phyloP scores from a whole-genome alignment of 2,329 filamentous ascomycete species.

The Trichophyton rubrum region DNA sequence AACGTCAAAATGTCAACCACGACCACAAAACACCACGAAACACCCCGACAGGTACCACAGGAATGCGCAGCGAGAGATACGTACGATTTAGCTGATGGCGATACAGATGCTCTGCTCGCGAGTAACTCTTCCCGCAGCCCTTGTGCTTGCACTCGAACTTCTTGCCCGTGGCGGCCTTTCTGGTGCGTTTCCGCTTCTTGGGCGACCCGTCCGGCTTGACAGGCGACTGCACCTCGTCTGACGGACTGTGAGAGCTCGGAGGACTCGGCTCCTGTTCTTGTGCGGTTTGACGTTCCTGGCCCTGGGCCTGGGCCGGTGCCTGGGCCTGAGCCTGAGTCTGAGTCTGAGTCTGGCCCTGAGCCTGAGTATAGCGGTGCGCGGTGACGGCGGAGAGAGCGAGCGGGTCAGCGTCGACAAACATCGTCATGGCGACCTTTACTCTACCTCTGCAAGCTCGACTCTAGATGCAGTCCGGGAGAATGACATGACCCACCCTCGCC shows the following conservation, averaged over 20 bases:
- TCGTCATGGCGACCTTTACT: not conserved
- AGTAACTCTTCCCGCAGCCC: conserved; percentile 91
- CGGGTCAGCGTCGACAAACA: not conserved
- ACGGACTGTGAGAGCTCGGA: not conserved
- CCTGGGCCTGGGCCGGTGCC: not conserved
- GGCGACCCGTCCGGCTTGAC: conserved; percentile 13
- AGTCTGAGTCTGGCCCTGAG: not conserved
- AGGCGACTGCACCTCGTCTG: conserved; percentile 2
- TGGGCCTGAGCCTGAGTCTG: not conserved
- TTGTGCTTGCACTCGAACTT: conserved; percentile 70
- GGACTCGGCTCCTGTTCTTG: not conserved
- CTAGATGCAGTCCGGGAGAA: conserved; percentile 1
- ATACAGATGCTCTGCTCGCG: conserved; percentile 90
- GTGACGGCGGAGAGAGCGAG: not conserved
- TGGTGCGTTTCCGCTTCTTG: conserved; percentile 34
- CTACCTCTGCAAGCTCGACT: not conserved
- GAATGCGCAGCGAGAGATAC: conserved; percentile 21
- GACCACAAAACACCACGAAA: not conserved
- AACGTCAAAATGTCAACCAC: not conserved
- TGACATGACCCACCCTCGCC: conserved; percentile 4
- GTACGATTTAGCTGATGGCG: conserved; percentile 88
- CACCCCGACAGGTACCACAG: not conserved
- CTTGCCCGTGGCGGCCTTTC: conserved; percentile 36
- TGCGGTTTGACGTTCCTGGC: not conserved
- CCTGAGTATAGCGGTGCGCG: not conserved